These are phyloP conservation scores for Geranomyces variabilis DNA, from an alignment of 192 early-diverging fungal genomes.

Conservation along the genomic window DNA sequence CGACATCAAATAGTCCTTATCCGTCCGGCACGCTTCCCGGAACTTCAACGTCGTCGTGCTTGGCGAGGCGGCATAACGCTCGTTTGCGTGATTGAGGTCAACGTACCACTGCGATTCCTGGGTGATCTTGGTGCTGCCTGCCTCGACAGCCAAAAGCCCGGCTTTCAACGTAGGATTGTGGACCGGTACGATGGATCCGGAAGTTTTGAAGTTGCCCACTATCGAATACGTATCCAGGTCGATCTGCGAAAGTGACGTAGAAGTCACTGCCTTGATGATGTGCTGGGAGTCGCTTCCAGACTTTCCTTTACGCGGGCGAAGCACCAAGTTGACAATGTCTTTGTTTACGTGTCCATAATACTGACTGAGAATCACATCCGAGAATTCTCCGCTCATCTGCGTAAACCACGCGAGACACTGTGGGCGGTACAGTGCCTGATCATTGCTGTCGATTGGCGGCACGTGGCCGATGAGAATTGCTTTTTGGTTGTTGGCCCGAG, in stretches of 20 bases:
- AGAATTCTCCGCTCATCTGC: slow-evolving; percentile 48
- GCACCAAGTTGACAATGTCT: slow-evolving; percentile 40
- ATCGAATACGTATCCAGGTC: slow-evolving; percentile 30
- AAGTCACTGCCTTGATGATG: slow-evolving; percentile 35
- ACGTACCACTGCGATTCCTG: slow-evolving; percentile 29
- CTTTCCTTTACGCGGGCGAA: background rate
- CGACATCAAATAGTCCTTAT: slow-evolving; percentile 29
- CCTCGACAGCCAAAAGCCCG: slow-evolving; percentile 38
- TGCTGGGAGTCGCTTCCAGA: slow-evolving; percentile 32
- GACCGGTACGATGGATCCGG: slow-evolving; percentile 50
- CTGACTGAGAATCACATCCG: slow-evolving; percentile 48
- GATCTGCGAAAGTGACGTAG: slow-evolving; percentile 24
- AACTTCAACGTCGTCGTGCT: background rate
- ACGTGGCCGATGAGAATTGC: slow-evolving; percentile 53
- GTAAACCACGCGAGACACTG: slow-evolving; percentile 43
- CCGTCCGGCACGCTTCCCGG: slow-evolving; percentile 29
- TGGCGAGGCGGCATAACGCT: slow-evolving; percentile 3
- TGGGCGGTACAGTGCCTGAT: slow-evolving; percentile 26
- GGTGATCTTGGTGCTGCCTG: background rate
- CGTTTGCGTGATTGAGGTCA: slow-evolving; percentile 37
- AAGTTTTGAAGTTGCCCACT: slow-evolving; percentile 36
- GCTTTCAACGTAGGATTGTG: slow-evolving; percentile 49
- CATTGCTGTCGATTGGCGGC: slow-evolving; percentile 34
- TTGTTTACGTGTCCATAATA: slow-evolving; percentile 58
- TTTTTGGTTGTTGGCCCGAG: slow-evolving; percentile 12